These are phyloP conservation scores for Penicillium pancosmium DNA, from an alignment of 495 filamentous ascomycete genomes.

Conservation along the genomic window DNA sequence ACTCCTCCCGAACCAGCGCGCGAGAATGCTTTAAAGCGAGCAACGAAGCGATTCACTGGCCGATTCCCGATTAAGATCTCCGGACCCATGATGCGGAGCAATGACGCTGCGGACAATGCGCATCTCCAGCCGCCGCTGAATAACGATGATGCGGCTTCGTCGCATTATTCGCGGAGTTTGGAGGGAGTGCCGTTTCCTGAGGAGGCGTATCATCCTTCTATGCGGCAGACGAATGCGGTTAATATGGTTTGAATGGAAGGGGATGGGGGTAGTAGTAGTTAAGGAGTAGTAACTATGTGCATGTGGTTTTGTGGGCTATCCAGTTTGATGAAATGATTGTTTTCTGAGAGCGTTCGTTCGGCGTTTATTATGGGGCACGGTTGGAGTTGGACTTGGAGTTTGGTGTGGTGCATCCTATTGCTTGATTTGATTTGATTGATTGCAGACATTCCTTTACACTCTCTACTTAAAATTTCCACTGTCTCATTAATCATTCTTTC, in stretches of 20 bases:
- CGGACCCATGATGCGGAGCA: not conserved
- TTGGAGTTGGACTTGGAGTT: not conserved
- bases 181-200: slow-evolving; percentile 42
- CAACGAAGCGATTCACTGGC: slow-evolving; percentile 35
- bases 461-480: too few species aligned
- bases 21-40: slow-evolving; percentile 29
- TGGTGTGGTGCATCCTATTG: too few species aligned
- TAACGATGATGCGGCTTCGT: slow-evolving; percentile 38
- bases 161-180: slow-evolving; percentile 41
- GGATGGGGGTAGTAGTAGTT: not conserved
- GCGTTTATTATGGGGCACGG: not conserved
- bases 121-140: not conserved
- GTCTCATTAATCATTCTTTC: too few species aligned
- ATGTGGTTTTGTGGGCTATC: not conserved
- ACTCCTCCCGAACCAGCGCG: slow-evolving; percentile 28
- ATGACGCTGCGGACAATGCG: not conserved
- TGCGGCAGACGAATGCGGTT: not conserved
- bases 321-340: not conserved
- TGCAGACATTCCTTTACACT: too few species aligned
- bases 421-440: too few species aligned
- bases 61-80: slow-evolving; percentile 53
- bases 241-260: not conserved
- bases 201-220: slow-evolving; percentile 51
- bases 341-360: not conserved
- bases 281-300: too few species aligned